Evolutionary conservation across 139 green algal genomes (phyloP), one percentile per base, ranked within the genome.

Genomic region (Chlamydomonas schloesseri): DNA sequence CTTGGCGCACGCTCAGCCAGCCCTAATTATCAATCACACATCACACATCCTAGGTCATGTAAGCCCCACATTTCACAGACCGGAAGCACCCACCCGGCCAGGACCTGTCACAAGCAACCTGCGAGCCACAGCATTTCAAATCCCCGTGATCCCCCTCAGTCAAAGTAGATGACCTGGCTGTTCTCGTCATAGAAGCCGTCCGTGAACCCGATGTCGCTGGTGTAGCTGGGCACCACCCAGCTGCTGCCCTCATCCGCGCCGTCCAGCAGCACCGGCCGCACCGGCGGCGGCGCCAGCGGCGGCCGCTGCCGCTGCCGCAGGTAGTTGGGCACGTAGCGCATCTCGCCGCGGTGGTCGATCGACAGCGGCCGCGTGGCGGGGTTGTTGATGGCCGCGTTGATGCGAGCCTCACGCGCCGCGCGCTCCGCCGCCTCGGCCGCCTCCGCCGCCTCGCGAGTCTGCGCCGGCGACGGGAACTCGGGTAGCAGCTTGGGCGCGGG

Each of bases 171-270:
- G 67, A 74, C 67, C 65, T 86, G 80, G 21, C 36, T 71, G 33
- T 86, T 67, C 80, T 86, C 80, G 34, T 86, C 80, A 42, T 86
- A 86, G 26, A 86, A 86, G 3, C 80, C 80, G 2, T 86, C 80
- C 80, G 70, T 29, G 80, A 86, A 86, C 0, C 80, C 80, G 3
- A 71, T 8, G 34, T 86, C 80, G 67, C 58, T 74, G 67, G 29
- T 78, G 80, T 86, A 86, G 47, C 47, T 47, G n/a, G 80, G 80
- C n/a, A 86, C 80, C n/a, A 64, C 50, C 80, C 80, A 86, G 31
- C 68, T 78, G 28, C 42, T 33, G 14, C 29, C 47, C 31, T 62
- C 50, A 20, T 31, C 78, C 50, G 71, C 67, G 28, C 26, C 60
- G 14, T 31, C 18, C 33, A 78, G 53, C 5, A 50, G 6, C 42